Base-by-base conservation (phyloP, 1,139 yeast genomes). In the Pichia sp. region DNA sequence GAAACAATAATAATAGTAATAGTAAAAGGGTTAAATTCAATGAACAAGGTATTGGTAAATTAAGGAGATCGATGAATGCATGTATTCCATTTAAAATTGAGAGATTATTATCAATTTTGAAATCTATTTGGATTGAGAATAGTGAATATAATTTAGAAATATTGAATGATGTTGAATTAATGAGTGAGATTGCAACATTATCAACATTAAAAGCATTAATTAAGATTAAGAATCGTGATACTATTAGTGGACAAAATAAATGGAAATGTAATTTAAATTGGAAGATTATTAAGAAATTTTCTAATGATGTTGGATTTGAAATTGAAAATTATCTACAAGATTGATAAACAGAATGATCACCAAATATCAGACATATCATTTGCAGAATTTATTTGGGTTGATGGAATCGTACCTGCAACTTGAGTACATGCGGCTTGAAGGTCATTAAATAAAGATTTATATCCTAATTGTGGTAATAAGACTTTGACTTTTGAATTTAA, bases 231-330 rank as follows among this genome's bases (percentile, higher is more conserved):
- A 76, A 46, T 63, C 72, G 77, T 13, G 83, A 79, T 62, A 72
- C 78, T 8, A 67, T 79, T 51, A 78, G 77, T 28, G 77, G 82
- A 1, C 72, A 72, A 53, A 75, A 76, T 7, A 68, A 81, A 55
- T 79, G 83, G 83, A 76, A 72, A 61, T 76, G 81, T 61, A 77
- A 75, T 55, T 67, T 78, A 34, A 69, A 69, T 53, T 79, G 80
- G 81, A 63, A 67, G 25, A 69, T 72, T 4, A 73, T 75, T n/a
- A 72, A 72, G 48, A 63, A 65, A 36, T 67, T 80, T 42, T 73
- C 82, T 1, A 65, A 67, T 42, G 79, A 76, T 46, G 65, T 79
- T 10, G 63, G 70, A 10, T 78, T 80, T 56, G 80, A 80, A 2
- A 67, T 80, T 22, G 68, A 67, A 31, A 75, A 73, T 53, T 79